phyloP scores from a whole-genome alignment of 768 basidiomycete genomes.

The Chiua virens region DNA sequence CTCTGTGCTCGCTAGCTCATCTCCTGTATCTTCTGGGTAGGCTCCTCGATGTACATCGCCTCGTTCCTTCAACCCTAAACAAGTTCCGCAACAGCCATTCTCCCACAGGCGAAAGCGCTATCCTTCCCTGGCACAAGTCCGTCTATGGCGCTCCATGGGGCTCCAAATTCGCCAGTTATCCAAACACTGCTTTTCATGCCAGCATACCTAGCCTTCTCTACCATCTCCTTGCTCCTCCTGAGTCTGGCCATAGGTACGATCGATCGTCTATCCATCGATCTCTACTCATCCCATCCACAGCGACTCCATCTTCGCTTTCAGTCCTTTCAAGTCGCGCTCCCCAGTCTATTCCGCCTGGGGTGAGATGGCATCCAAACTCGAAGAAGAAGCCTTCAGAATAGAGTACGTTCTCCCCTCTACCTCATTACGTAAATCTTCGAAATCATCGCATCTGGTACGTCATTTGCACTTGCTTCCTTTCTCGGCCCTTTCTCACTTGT shows the following conservation, averaged over 20 bases:
- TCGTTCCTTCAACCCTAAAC: slow-evolving; percentile 25
- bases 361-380: slow-evolving; percentile 67
- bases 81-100: slow-evolving; percentile 29
- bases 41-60: slow-evolving; percentile 34
- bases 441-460: slow-evolving; percentile 24
- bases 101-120: slow-evolving; percentile 24
- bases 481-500: slow-evolving; percentile 22
- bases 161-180: slow-evolving; percentile 35
- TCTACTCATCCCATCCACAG: slow-evolving; percentile 30
- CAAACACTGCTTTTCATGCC: slow-evolving; percentile 55
- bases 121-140: slow-evolving; percentile 31
- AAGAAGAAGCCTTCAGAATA: slow-evolving; percentile 70
- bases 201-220: slow-evolving; percentile 65
- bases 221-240: slow-evolving; percentile 77
- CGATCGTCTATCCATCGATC: slow-evolving; percentile 14
- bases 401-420: slow-evolving; percentile 65
- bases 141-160: slow-evolving; percentile 27
- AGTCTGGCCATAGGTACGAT: slow-evolving; percentile 44
- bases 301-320: slow-evolving; percentile 36
- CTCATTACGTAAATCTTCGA: slow-evolving; percentile 31
- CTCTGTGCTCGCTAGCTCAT: slow-evolving; percentile 18
- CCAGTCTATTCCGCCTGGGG: slow-evolving; percentile 73
- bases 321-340: slow-evolving; percentile 33
- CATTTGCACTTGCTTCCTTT: slow-evolving; percentile 16
- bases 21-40: slow-evolving; percentile 38